These are phyloP conservation scores for Sarcocystis neurona DNA, from an alignment of 169 alveolate species.

Conservation along the genomic window DNA sequence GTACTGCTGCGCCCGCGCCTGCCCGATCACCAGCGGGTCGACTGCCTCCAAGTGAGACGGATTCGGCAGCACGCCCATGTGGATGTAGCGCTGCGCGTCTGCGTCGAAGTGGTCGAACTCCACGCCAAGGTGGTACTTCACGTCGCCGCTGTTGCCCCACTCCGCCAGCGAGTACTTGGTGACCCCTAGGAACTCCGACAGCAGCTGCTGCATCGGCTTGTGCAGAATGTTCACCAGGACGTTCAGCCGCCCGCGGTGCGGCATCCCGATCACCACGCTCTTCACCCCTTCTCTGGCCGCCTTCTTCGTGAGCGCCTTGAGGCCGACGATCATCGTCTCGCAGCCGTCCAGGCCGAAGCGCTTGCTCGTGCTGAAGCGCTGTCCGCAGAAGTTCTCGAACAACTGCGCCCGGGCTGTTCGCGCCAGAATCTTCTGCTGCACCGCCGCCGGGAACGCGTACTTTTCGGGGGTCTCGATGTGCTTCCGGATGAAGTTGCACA, in stretches of 20 bases:
- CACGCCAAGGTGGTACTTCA: constrained; percentile 92
- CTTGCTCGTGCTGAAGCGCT: constrained; percentile 88
- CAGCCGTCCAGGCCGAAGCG: constrained; percentile 95
- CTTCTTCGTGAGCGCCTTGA: constrained; percentile 74
- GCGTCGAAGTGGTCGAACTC: constrained; percentile 76
- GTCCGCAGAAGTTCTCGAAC: constrained; percentile 77
- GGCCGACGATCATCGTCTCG: constrained; percentile 84
- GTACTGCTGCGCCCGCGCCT: constrained; percentile 89
- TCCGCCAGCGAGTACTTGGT: constrained; percentile 73
- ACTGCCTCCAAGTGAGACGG: constrained; percentile 95
- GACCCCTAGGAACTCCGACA: constrained; percentile 85
- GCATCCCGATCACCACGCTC: constrained; percentile 90
- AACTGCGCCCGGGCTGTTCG: constrained; percentile 76
- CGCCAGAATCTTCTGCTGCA: constrained; percentile 48
- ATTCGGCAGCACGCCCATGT: constrained; percentile 84
- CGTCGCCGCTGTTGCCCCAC: constrained; percentile 90
- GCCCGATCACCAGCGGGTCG: constrained; percentile 91
- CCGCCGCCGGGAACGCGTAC: constrained; percentile 34
- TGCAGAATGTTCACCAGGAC: constrained; percentile 88
- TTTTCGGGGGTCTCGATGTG: constrained; percentile 51
- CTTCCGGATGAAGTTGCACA: constrained; percentile 63
- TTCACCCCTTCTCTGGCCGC: constrained; percentile 79
- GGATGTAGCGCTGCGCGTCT: constrained; percentile 75
- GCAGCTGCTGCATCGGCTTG: constrained; percentile 87
- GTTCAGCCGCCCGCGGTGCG: constrained; percentile 96